Percentiles rank a stretch among this genome's conserved stretches.
phyloP scores from a whole-genome alignment of 1,139 yeast genomes.

The Kodamaea sp. region DNA sequence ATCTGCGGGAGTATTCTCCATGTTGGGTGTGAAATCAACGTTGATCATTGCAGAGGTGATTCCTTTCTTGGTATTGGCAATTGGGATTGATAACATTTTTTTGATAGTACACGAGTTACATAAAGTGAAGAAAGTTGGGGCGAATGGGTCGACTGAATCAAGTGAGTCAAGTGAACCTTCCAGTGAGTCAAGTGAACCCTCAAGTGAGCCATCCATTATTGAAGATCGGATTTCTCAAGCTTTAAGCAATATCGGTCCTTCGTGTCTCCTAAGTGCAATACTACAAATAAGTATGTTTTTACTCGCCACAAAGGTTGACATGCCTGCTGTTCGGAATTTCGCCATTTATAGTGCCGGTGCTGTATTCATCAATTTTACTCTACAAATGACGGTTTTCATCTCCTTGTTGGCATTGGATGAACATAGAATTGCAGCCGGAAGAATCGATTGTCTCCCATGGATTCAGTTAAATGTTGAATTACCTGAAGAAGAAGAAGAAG shows the following conservation, averaged over 20 bases:
- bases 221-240: constrained; percentile 58
- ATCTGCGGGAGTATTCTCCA: constrained; percentile 78
- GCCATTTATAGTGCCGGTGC: constrained; percentile 91
- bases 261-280: constrained; percentile 71
- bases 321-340: constrained; percentile 96
- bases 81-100: constrained; percentile 93
- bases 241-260: constrained; percentile 77
- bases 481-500: constrained; percentile 13
- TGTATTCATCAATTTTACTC: constrained; percentile 64
- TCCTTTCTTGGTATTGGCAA: constrained; percentile 89
- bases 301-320: constrained; percentile 74
- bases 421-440: constrained; percentile 51
- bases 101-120: constrained; percentile 77
- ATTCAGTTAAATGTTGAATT: constrained; percentile 18
- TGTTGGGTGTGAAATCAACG: constrained; percentile 76
- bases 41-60: constrained; percentile 94
- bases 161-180: constrained; percentile 18
- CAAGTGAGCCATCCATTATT: constrained; percentile 34
- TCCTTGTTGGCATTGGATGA: constrained; percentile 71
- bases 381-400: constrained; percentile 81
- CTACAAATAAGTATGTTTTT: constrained; percentile 77
- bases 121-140: no score
- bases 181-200: not conserved
- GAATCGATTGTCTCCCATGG: constrained; percentile 61
- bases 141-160: constrained; percentile 19